A percentile compares a stretch with the other conserved stretches of the same genome.
These are phyloP conservation scores for Monilinia fructicola DNA, from an alignment of 2,329 filamentous ascomycete species.

Conservation along the genomic window DNA sequence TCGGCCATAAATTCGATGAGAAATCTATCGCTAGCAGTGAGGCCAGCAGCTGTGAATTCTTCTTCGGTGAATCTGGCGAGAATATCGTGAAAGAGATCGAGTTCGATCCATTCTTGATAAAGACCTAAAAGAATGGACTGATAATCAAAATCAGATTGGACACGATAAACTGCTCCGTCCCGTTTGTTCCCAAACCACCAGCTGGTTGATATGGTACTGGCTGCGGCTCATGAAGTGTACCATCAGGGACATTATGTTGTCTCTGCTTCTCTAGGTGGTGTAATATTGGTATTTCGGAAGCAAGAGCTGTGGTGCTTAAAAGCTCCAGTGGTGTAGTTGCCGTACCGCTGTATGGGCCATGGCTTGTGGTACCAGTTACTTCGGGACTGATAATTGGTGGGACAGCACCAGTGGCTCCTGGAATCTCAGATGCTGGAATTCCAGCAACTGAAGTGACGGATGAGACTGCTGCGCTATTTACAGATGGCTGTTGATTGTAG, in stretches of 20 bases:
- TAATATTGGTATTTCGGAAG: constrained; percentile 55
- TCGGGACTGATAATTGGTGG: constrained; percentile 48
- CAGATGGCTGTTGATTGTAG: constrained; percentile 32
- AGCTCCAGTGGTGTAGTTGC: constrained; percentile 71
- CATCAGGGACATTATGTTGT: constrained; percentile 74
- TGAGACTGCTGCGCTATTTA: constrained; percentile 35
- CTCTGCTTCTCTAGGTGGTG: constrained; percentile 61
- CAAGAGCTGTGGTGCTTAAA: constrained; percentile 57
- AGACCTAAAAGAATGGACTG: constrained; percentile 69
- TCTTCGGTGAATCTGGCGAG: constrained; percentile 65
- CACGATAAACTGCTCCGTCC: constrained; percentile 59
- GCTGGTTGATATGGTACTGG: constrained; percentile 48
- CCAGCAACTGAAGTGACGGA: constrained; percentile 33
- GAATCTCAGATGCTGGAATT: constrained; percentile 35
- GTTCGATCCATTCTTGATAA: constrained; percentile 82
- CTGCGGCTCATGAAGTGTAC: constrained; percentile 63
- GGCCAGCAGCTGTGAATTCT: constrained; percentile 67
- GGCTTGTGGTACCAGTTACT: constrained; percentile 60
- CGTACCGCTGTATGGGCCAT: constrained; percentile 67
- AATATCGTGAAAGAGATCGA: constrained; percentile 78
- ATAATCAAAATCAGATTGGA: constrained; percentile 80
- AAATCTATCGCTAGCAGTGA: constrained; percentile 67
- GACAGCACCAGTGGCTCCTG: constrained; percentile 34
- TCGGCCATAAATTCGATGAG: constrained; percentile 75
- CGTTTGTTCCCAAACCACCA: constrained; percentile 66